Evolutionary conservation across 441 rosid species (phyloP).

Genomic region (Gossypium davidsonii): DNA sequence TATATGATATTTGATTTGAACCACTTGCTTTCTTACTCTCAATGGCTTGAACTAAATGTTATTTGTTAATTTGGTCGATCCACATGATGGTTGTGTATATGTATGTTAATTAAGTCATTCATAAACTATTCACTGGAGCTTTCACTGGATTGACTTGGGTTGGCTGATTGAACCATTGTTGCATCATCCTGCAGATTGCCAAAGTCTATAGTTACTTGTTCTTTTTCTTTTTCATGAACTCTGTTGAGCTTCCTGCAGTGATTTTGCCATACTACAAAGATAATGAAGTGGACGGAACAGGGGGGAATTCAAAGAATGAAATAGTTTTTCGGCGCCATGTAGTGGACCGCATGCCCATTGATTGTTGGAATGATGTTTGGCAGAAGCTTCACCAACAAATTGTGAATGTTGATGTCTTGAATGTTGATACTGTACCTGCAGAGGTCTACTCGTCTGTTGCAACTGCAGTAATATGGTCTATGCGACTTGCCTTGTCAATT

Average conservation of each 20-base stretch:
- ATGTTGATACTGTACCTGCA: conserved; percentile 68
- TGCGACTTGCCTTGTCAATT: conserved; percentile 81
- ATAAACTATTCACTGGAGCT: not conserved
- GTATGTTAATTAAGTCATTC: not conserved
- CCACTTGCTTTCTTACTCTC: not conserved
- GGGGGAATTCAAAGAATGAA: conserved; percentile 42
- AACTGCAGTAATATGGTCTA: conserved; percentile 83
- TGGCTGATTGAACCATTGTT: not conserved
- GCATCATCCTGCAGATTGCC: conserved; percentile 5
- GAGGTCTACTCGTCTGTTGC: conserved; percentile 82
- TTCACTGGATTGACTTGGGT: not conserved
- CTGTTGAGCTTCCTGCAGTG: conserved; percentile 39
- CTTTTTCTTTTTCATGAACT: not conserved
- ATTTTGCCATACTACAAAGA: conserved; percentile 80
- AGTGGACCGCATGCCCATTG: conserved; percentile 90
- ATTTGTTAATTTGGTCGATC: not conserved
- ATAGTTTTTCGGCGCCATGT: conserved; percentile 76
- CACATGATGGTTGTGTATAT: not conserved
- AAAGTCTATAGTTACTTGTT: not conserved
- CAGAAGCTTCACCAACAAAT: conserved; percentile 84
- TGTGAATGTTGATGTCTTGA: conserved; percentile 69
- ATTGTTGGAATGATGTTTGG: conserved; percentile 97
- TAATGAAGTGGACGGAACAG: conserved; percentile 36
- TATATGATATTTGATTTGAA: not conserved
- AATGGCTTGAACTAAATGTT: not conserved